phyloP scores from a whole-genome alignment of 1,284 basidiomycete genomes.

The Singerocomus rubriflavus region DNA sequence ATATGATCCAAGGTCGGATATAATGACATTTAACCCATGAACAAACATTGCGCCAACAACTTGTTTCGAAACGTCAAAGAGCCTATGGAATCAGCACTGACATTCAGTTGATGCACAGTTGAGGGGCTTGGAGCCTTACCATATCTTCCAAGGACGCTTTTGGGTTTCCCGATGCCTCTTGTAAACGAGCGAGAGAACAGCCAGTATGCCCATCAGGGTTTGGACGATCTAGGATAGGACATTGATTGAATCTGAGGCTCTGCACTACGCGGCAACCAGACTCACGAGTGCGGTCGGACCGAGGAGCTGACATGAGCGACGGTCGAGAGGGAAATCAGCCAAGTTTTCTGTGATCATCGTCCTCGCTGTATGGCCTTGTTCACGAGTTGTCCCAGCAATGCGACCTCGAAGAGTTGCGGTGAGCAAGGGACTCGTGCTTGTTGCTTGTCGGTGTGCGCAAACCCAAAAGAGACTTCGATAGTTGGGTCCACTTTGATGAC shows the following conservation, averaged over 20 bases:
- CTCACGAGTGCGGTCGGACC: conserved; percentile 66
- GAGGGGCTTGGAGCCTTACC: conserved; percentile 46
- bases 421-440: conserved; percentile 1
- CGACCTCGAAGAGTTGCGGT: background rate
- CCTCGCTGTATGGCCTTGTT: background rate
- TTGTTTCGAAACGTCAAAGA: conserved; percentile 91
- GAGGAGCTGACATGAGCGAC: conserved; percentile 58
- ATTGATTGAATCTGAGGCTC: background rate
- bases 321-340: conserved; percentile 49
- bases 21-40: conserved; percentile 83
- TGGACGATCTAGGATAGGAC: conserved; percentile 61
- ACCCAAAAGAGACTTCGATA: background rate
- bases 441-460: too few relatives aligned
- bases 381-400: background rate
- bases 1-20: conserved; percentile 68
- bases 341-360: conserved; percentile 15
- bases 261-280: conserved; percentile 16
- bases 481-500: conserved; percentile 12
- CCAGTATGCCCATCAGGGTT: conserved; percentile 83
- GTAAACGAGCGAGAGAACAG: conserved; percentile 80
- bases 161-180: conserved; percentile 87
- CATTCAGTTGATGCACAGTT: background rate
- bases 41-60: conserved; percentile 89
- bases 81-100: conserved; percentile 42
- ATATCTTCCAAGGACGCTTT: conserved; percentile 90